These are phyloP conservation scores for Remersonia thermophila DNA, from an alignment of 2,329 filamentous ascomycete genomes.

Conservation along the genomic window DNA sequence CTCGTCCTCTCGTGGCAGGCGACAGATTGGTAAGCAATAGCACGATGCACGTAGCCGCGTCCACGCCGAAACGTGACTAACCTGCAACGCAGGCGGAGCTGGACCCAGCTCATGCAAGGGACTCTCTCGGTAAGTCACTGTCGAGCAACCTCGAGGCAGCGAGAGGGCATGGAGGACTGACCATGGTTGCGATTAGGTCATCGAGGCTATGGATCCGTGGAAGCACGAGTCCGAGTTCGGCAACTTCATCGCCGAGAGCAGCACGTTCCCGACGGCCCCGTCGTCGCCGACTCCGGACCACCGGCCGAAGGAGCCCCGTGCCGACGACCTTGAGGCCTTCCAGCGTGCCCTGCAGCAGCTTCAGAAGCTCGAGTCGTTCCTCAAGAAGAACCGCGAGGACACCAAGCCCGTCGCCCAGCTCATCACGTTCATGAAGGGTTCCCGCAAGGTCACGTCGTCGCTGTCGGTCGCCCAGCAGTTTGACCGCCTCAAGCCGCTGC, in stretches of 20 bases:
- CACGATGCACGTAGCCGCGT: constrained; percentile 19
- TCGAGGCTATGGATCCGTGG: constrained; percentile 85
- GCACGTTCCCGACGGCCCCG: constrained; percentile 56
- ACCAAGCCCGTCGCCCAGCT: constrained; percentile 56
- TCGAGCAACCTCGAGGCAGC: too few species aligned
- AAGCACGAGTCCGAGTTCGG: constrained; percentile 79
- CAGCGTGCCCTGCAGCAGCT: constrained; percentile 56
- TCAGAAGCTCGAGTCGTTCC: constrained; percentile 52
- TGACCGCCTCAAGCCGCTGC: constrained; percentile 73
- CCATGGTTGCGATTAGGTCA: constrained; percentile 48
- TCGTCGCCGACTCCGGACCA: constrained; percentile 49
- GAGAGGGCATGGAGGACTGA: too few species aligned
- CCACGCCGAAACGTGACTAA: constrained; percentile 24
- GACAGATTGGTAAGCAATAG: constrained; percentile 70
- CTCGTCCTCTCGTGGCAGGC: constrained; percentile 92
- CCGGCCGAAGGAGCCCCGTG: constrained; percentile 48
- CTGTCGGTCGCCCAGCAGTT: constrained; percentile 75
- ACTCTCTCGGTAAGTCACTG: constrained; percentile 72
- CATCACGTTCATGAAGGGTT: constrained; percentile 58
- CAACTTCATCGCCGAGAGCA: constrained; percentile 70
- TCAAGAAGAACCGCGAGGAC: constrained; percentile 59
- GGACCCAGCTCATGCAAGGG: constrained; percentile 86
- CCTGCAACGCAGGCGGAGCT: constrained; percentile 56
- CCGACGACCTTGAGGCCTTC: constrained; percentile 59
- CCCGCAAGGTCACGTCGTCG: constrained; percentile 57